Evolutionary conservation across 2,329 filamentous ascomycete genomes (phyloP).

Genomic region (Nothomitra cinnamomea): DNA sequence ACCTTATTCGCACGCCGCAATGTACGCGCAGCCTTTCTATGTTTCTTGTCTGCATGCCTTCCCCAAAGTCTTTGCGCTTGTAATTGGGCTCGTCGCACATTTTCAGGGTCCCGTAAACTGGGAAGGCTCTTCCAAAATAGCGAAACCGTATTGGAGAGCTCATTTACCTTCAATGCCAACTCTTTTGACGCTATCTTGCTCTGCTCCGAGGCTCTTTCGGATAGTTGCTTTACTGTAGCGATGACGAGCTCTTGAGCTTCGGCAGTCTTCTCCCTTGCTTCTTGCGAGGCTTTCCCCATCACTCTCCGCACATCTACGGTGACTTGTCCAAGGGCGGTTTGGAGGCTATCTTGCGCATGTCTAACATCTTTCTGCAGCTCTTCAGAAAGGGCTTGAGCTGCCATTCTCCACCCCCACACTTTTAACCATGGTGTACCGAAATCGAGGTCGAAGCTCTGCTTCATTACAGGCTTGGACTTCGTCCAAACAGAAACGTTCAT

Average conservation of each 20-base stretch:
- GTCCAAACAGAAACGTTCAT: slow-evolving; percentile 31
- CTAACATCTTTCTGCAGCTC: slow-evolving; percentile 14
- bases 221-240: not conserved
- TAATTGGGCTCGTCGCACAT: not conserved
- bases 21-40: not conserved
- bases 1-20: not conserved
- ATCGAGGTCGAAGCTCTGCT: slow-evolving; percentile 20
- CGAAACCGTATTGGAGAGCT: not conserved
- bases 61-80: not conserved
- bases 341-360: slow-evolving; percentile 6
- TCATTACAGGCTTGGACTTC: slow-evolving; percentile 19
- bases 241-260: not conserved
- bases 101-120: not conserved
- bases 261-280: not conserved
- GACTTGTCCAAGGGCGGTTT: not conserved
- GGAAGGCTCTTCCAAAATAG: not conserved
- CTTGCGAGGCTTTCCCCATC: not conserved
- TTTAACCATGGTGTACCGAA: slow-evolving; percentile 31
- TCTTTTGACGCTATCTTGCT: not conserved
- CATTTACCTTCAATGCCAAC: not conserved
- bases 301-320: not conserved
- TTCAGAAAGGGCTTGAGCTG: slow-evolving; percentile 20
- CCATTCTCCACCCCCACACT: slow-evolving; percentile 27
- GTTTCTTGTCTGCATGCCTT: not conserved
- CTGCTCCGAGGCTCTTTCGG: not conserved